These are phyloP conservation scores for Pisolithus orientalis DNA, from an alignment of 768 basidiomycete genomes.

Conservation along the genomic window DNA sequence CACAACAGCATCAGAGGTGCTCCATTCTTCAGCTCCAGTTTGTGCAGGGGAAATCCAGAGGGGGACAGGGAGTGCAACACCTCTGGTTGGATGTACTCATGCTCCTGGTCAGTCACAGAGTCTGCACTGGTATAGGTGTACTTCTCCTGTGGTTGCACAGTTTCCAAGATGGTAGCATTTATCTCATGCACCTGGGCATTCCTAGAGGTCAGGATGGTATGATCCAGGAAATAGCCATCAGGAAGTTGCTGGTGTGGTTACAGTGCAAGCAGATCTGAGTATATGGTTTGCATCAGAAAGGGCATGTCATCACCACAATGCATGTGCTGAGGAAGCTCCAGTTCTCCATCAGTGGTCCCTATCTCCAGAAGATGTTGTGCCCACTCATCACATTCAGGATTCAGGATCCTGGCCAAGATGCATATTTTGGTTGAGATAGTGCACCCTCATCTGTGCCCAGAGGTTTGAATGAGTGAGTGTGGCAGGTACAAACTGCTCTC, in stretches of 20 bases:
- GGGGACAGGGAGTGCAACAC: no score
- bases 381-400: background rate
- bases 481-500: no score
- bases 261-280: constrained; percentile 14
- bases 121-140: no score
- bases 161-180: no score
- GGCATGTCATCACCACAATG: background rate
- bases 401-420: constrained; percentile 18
- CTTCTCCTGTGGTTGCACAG: no score
- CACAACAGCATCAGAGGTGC: no score
- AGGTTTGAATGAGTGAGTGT: no score
- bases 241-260: constrained; percentile 8
- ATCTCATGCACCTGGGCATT: constrained; percentile 19
- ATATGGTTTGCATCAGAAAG: constrained; percentile 16
- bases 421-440: constrained; percentile 36
- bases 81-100: no score
- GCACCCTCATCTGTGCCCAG: background rate
- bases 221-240: constrained; percentile 22
- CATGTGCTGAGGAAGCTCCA: background rate
- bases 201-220: constrained; percentile 23
- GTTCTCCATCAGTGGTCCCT: constrained; percentile 13
- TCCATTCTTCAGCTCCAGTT: no score
- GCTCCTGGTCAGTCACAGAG: no score
- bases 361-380: constrained; percentile 32
- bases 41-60: no score